phyloP scores from a whole-genome alignment of 352 stramenopile species.

The Peronospora farinosa region DNA sequence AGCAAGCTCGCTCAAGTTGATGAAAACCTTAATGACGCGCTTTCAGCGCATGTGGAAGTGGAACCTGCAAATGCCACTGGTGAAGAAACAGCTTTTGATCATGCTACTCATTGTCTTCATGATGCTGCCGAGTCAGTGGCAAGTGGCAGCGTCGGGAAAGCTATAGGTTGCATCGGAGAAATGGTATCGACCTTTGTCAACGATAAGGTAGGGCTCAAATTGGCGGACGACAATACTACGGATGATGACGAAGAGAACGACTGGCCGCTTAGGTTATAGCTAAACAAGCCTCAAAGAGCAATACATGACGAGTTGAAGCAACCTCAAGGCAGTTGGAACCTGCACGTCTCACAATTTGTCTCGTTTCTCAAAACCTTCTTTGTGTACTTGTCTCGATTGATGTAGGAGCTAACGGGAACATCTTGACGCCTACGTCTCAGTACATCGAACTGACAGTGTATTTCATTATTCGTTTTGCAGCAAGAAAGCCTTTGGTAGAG shows the following conservation, averaged over 20 bases:
- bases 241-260: background rate
- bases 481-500: background rate
- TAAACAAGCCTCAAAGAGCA: background rate
- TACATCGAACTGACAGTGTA: background rate
- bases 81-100: background rate
- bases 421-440: constrained; percentile 23
- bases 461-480: constrained; percentile 19
- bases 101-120: background rate
- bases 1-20: background rate
- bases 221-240: background rate
- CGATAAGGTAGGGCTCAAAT: background rate
- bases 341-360: constrained; percentile 10
- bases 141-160: background rate
- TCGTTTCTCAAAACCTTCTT: background rate
- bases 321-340: background rate
- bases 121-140: constrained; percentile 5
- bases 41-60: background rate
- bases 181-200: constrained; percentile 2
- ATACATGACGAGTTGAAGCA: background rate
- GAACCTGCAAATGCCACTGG: background rate
- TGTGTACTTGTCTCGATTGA: constrained; percentile 10
- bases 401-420: constrained; percentile 3
- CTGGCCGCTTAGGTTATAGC: background rate
- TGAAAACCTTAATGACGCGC: background rate
- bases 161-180: constrained; percentile 2